Base-by-base conservation (phyloP, 2,329 filamentous ascomycete genomes). In the Pseudovirgaria hyperparasitica region DNA sequence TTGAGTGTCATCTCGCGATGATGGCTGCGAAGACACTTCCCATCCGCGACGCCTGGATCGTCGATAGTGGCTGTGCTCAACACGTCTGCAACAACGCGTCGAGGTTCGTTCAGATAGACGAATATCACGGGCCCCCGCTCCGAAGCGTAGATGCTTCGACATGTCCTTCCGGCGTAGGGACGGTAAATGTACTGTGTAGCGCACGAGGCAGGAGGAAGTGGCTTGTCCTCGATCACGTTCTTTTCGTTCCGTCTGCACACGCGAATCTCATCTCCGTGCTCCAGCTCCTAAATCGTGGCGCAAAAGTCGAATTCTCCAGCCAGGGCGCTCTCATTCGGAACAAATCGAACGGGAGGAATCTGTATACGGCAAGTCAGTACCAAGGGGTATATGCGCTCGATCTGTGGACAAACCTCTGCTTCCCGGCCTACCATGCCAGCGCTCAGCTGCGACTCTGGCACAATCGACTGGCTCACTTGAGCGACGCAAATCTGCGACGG, bases 31-130 rank as follows among this genome's bases (percentile, higher is more conserved):
- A 19, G 21, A 34, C 19, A 16, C 31, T 34, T 11, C 31, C 21
- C 9, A 34, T 34, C 11, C 28, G 28, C 17, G 25, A 34, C 19
- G 21, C 28, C 22, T 34, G 19, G 31, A 34, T 34, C 13, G 17
- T 30, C 19, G 21, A 34, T 14, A 27, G 29, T 25, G 25, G 29
- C 13, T 28, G 25, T 24, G 25, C 25, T 12, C 22, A 31, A 19
- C 21, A 31, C 18, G 21, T 31, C n/a, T 31, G 17, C 16, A 31
- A 31, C 18, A 28, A 28, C 22, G 14, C 16, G 17, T 31, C 21
- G 12, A 31, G 21, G 21, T 28, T 31, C 22, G 15, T 31, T 18
- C 19, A 28, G 11, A 31, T 24, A 16, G 12, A 25, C n/a, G n/a
- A n/a, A n/a, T n/a, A n/a, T n/a, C n/a, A n/a, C n/a, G n/a, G n/a